Base-by-base conservation (phyloP, 2,329 filamentous ascomycete species). In the Ophiostoma tasmaniense region DNA sequence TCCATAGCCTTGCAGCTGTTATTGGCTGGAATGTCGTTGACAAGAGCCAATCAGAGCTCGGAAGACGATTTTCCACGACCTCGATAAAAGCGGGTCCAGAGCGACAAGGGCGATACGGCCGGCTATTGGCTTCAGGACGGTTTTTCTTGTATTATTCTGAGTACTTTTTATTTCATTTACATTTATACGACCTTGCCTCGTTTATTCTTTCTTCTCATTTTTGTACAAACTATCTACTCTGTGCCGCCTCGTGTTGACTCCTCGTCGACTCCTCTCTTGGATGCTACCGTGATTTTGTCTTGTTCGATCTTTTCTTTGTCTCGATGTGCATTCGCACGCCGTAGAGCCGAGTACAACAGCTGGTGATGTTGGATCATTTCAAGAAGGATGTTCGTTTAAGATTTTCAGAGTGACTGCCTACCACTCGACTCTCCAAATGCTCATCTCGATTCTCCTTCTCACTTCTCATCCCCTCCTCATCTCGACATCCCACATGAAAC, bases 121-220 rank as follows among this genome's bases (percentile, higher is more conserved):
- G 22, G 22, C 67, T 37, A 73, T 73, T 73, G 72, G 72, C 55
- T 7, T n/a, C n/a, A n/a, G n/a, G 10, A 33, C 8, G 64, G 7
- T 22, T 62, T 62, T 62, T 61, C 7, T 11, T 25, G n/a, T 2
- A 50, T 35, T 52, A 25, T 65, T 64, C 28, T 62, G 59, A 22
- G 66, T 52, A 67, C 65, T 64, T 69, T 67, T 67, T 42, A 37
- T n/a, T 59, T 59, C 35, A 55, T 14, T 28, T 55, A 55, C n/a
- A n/a, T n/a, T n/a, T n/a, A n/a, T n/a, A n/a, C n/a, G n/a, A n/a
- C n/a, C 50, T 22, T n/a, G 25, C 50, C 50, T 55, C 50, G n/a
- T 55, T 22, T 25, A 3, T 25, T 52, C 1, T 52, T 11, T 25
- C 8, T 13, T 4, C 6, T n/a, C 2, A 22, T 55, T 22, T 25